Evolutionary conservation across 768 basidiomycete species (phyloP).

Genomic region (Leccinum arenicola): DNA sequence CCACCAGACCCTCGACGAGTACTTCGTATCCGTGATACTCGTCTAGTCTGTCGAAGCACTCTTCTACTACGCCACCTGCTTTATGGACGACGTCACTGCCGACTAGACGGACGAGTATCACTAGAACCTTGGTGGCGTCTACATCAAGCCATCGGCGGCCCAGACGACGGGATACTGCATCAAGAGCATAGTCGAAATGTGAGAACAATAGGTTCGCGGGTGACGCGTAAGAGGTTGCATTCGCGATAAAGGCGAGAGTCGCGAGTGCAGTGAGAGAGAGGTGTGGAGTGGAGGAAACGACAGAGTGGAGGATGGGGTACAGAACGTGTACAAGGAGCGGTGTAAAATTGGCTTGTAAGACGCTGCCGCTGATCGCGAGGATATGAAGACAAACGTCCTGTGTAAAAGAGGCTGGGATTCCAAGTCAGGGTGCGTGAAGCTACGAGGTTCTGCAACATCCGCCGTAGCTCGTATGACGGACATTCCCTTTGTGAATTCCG

Average conservation of each 20-base stretch:
- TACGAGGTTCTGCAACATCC: constrained; percentile 40
- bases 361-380: constrained; percentile 65
- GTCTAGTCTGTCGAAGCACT: constrained; percentile 95
- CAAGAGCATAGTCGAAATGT: constrained; percentile 96
- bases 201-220: constrained; percentile 84
- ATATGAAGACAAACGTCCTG: constrained; percentile 69
- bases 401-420: constrained; percentile 63
- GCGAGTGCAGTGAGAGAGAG: constrained; percentile 76
- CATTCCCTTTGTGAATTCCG: constrained; percentile 69
- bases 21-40: constrained; percentile 92
- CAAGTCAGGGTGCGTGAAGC: constrained; percentile 25
- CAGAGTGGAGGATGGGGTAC: constrained; percentile 84
- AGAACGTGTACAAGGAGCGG: constrained; percentile 73
- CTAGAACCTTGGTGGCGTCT: constrained; percentile 85
- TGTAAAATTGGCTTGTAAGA: constrained; percentile 70
- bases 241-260: constrained; percentile 66
- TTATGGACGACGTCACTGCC: constrained; percentile 84
- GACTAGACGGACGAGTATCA: constrained; percentile 80
- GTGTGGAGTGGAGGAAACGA: constrained; percentile 68
- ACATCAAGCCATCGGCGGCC: constrained; percentile 79
- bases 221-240: constrained; percentile 84
- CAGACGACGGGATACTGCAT: constrained; percentile 82
- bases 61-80: constrained; percentile 93
- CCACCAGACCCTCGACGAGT: constrained; percentile 83
- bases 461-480: constrained; percentile 57